Evolutionary conservation across 1,284 basidiomycete genomes (phyloP).

Genomic region (Apiotrichum akiyoshidainum): DNA sequence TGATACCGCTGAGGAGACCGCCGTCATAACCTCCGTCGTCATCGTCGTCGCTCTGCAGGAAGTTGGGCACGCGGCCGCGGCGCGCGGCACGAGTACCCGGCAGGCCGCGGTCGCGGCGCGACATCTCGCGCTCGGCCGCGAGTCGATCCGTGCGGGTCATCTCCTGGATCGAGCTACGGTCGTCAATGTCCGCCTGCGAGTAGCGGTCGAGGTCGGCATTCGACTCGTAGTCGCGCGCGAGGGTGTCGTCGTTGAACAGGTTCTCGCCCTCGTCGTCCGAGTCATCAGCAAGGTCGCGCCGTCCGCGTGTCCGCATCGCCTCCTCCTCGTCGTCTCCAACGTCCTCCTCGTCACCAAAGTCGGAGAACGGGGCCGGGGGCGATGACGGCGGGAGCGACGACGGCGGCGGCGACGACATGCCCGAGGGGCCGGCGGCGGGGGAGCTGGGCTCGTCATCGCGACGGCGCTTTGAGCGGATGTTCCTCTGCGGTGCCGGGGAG

Average conservation of each 20-base stretch:
- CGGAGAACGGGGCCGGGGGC: slow-evolving; percentile 76
- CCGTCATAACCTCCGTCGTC: slow-evolving; percentile 60
- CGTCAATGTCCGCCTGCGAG: slow-evolving; percentile 81
- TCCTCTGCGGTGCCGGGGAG: slow-evolving; percentile 5
- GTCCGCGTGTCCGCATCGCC: slow-evolving; percentile 54
- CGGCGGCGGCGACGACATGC: slow-evolving; percentile 41
- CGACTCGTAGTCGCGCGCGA: slow-evolving; percentile 82
- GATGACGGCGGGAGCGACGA: slow-evolving; percentile 57
- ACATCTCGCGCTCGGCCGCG: slow-evolving; percentile 84
- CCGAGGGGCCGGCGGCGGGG: slow-evolving; percentile 33
- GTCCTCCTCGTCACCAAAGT: slow-evolving; percentile 79
- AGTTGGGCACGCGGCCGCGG: slow-evolving; percentile 74
- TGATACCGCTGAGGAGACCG: slow-evolving; percentile 65
- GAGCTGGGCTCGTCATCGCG: slow-evolving; percentile 3
- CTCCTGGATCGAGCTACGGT: slow-evolving; percentile 71
- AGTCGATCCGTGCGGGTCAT: slow-evolving; percentile 71
- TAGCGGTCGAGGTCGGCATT: slow-evolving; percentile 83
- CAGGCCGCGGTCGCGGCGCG: slow-evolving; percentile 75
- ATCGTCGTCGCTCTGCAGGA: slow-evolving; percentile 70
- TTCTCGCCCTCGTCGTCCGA: slow-evolving; percentile 76
- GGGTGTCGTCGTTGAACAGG: slow-evolving; percentile 78
- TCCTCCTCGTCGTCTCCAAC: slow-evolving; percentile 69
- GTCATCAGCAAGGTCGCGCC: slow-evolving; percentile 59
- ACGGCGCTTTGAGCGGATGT: slow-evolving; percentile 14
- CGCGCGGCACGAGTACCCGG: slow-evolving; percentile 67